Evolutionary conservation across 208 protist genomes (phyloP).

Genomic region (Polymyxa betae): DNA sequence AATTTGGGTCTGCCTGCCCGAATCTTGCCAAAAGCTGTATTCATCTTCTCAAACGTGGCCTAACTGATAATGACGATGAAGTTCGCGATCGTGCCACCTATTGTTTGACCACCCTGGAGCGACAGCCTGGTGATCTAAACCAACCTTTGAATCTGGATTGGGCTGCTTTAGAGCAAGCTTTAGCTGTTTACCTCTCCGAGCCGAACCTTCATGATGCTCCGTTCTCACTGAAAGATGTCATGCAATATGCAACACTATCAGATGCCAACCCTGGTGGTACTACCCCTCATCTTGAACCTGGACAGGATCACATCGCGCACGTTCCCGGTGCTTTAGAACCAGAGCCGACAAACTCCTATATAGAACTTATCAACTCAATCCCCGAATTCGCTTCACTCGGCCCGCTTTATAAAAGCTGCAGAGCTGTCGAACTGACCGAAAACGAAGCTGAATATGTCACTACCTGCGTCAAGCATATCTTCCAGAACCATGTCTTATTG

Average conservation of each 20-base stretch:
- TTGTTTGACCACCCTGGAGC: slow-evolving; percentile 84
- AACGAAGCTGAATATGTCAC: slow-evolving; percentile 94
- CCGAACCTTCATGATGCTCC: not conserved
- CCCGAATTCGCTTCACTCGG: slow-evolving; percentile 75
- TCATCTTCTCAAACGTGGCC: slow-evolving; percentile 78
- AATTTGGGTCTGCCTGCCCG: slow-evolving; percentile 87
- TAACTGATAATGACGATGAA: slow-evolving; percentile 95
- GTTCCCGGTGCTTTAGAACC: not conserved
- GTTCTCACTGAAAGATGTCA: slow-evolving; percentile 46
- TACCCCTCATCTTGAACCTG: not conserved
- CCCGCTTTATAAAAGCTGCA: slow-evolving; percentile 65
- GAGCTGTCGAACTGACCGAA: slow-evolving; percentile 84
- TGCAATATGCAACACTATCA: not conserved
- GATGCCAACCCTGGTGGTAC: not conserved
- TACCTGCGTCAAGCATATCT: slow-evolving; percentile 90
- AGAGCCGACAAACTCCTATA: not conserved
- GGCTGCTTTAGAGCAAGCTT: slow-evolving; percentile 1
- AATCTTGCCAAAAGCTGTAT: slow-evolving; percentile 83
- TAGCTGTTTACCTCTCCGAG: slow-evolving; percentile 39
- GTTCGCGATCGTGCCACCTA: slow-evolving; percentile 94
- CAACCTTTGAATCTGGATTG: slow-evolving; percentile 45
- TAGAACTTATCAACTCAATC: slow-evolving; percentile 46
- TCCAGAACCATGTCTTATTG: slow-evolving; percentile 85
- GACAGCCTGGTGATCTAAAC: slow-evolving; percentile 75
- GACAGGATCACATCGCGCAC: not conserved